phyloP scores from a whole-genome alignment of 2,329 filamentous ascomycete species.

The Domatiomyces catenatus region DNA sequence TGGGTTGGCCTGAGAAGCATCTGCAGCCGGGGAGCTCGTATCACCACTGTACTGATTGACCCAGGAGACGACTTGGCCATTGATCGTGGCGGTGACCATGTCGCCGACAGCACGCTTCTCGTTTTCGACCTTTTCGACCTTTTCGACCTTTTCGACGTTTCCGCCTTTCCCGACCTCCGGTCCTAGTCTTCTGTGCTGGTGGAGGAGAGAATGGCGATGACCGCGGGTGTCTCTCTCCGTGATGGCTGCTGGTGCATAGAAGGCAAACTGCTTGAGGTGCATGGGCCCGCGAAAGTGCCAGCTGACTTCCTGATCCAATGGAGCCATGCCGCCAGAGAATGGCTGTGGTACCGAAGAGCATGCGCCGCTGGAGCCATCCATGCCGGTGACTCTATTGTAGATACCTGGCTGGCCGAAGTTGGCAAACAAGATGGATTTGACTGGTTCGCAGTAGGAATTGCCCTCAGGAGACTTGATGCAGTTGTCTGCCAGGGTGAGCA shows the following conservation, averaged over 20 bases:
- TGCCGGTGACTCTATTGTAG: conserved; percentile 49
- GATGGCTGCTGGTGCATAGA: conserved; percentile 42
- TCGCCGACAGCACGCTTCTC: conserved; percentile 37
- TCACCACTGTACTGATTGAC: conserved; percentile 35
- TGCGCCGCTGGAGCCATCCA: conserved; percentile 35
- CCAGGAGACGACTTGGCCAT: conserved; percentile 45
- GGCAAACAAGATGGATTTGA: conserved; percentile 52
- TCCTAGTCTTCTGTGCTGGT: conserved; percentile 28
- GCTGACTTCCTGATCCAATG: conserved; percentile 55
- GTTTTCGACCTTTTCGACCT: conserved; percentile 17
- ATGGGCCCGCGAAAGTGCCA: conserved; percentile 59
- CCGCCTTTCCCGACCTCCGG: conserved; percentile 12
- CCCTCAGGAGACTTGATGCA: not conserved
- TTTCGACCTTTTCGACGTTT: conserved; percentile 27
- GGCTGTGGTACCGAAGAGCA: conserved; percentile 39
- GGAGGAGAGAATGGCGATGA: conserved; percentile 38
- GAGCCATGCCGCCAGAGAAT: conserved; percentile 46
- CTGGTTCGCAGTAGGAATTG: conserved; percentile 42
- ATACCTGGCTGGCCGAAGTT: conserved; percentile 44
- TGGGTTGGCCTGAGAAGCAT: conserved; percentile 1
- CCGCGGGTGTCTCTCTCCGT: conserved; percentile 16
- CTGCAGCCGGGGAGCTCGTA: conserved; percentile 3
- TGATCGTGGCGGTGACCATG: conserved; percentile 41
- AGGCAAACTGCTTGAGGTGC: conserved; percentile 50
- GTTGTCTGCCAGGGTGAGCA: not conserved